Percentiles rank a stretch among this genome's conserved stretches.
Evolutionary conservation across 2,329 filamentous ascomycete species (phyloP).

Genomic region (Apiospora phragmitis): DNA sequence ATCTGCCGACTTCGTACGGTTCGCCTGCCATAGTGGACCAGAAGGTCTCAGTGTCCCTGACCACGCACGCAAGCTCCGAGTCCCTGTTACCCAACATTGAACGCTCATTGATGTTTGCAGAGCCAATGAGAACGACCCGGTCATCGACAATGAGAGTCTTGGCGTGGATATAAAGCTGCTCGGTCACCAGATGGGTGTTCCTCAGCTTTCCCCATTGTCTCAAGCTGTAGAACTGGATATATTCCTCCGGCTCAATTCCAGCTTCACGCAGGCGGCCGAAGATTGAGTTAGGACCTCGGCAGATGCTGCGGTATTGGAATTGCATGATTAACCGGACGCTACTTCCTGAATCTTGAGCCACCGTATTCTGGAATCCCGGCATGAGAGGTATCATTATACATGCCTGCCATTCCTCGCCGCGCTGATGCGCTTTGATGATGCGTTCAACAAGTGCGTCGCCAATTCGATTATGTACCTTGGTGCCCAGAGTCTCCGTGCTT

Average conservation of each 20-base stretch:
- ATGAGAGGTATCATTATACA: slow-evolving; percentile 91
- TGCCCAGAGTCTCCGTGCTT: slow-evolving; percentile 83
- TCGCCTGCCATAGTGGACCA: slow-evolving; percentile 88
- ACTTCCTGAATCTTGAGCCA: slow-evolving; percentile 90
- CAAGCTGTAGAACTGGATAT: slow-evolving; percentile 92
- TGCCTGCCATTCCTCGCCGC: slow-evolving; percentile 87
- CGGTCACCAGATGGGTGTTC: slow-evolving; percentile 81
- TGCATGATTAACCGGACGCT: slow-evolving; percentile 95
- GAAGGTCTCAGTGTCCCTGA: slow-evolving; percentile 91
- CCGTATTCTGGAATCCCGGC: slow-evolving; percentile 98
- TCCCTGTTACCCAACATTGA: slow-evolving; percentile 92
- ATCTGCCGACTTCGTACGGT: slow-evolving; percentile 87
- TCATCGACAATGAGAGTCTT: slow-evolving; percentile 98
- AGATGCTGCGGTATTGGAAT: slow-evolving; percentile 95
- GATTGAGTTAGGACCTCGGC: slow-evolving; percentile 86
- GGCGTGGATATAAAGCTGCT: slow-evolving; percentile 97
- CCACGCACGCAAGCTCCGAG: slow-evolving; percentile 86
- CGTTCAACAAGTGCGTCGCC: slow-evolving; percentile 93
- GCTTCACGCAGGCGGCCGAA: slow-evolving; percentile 79
- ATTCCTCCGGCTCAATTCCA: slow-evolving; percentile 90
- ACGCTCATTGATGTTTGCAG: slow-evolving; percentile 97
- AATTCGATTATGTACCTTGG: slow-evolving; percentile 88
- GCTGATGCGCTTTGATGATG: slow-evolving; percentile 79
- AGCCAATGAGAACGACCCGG: slow-evolving; percentile 88
- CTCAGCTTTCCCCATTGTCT: slow-evolving; percentile 92